A percentile compares a stretch with the other conserved stretches of the same genome.
Conservation (phyloP, 179 eudicot species). For the Pouteria campechiana region DNA sequence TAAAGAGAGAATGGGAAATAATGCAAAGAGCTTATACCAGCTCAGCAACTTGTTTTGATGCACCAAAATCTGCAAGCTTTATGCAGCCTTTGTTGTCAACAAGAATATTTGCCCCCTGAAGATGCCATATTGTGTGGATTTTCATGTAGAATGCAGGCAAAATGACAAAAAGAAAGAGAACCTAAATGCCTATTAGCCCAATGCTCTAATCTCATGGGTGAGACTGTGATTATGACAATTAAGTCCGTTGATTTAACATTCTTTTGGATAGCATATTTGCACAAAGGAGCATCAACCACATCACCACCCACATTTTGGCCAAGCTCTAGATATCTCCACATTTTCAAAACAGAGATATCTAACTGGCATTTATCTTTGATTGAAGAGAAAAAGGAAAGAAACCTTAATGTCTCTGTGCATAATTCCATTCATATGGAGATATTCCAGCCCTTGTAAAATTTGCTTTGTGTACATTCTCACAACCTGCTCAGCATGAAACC, state of each 20-base stretch:
- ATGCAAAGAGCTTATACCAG: slow-evolving; percentile 30
- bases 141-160: background rate
- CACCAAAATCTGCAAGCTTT: slow-evolving; percentile 89
- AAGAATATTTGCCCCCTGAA: slow-evolving; percentile 86
- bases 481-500: slow-evolving; percentile 30
- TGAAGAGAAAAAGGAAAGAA: no score
- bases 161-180: background rate
- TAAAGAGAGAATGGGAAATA: background rate
- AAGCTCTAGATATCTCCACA: no score
- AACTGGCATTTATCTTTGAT: no score
- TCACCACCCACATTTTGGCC: no score
- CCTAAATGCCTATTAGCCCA: no score
- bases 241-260: no score
- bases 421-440: slow-evolving; percentile 68
- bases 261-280: no score
- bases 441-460: slow-evolving; percentile 61
- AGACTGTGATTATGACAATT: no score
- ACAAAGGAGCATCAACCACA: no score
- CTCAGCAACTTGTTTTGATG: slow-evolving; percentile 91
- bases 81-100: slow-evolving; percentile 84
- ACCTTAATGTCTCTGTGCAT: slow-evolving; percentile 94
- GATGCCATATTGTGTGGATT: background rate
- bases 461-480: slow-evolving; percentile 76
- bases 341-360: no score
- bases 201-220: no score